These are phyloP conservation scores for Cercospora berteroae DNA, from an alignment of 2,329 filamentous ascomycete genomes.

Conservation along the genomic window DNA sequence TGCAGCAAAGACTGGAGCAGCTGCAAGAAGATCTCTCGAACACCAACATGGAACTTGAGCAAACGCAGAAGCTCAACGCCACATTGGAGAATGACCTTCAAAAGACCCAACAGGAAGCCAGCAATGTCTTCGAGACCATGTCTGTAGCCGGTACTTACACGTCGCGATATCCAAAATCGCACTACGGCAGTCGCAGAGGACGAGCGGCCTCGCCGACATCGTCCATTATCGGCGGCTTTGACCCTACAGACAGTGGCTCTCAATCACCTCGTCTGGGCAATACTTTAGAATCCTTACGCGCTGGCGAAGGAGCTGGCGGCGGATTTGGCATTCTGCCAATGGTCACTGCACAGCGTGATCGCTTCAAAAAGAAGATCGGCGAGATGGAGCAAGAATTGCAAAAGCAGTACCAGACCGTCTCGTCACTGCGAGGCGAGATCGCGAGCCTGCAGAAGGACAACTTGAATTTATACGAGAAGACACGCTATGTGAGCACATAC, in stretches of 20 bases:
- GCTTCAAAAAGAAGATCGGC: constrained; percentile 93
- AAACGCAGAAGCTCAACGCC: constrained; percentile 76
- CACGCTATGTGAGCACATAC: constrained; percentile 91
- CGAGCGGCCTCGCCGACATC: constrained; percentile 85
- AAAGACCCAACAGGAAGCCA: constrained; percentile 78
- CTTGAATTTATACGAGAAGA: constrained; percentile 94
- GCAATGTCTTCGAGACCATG: constrained; percentile 81
- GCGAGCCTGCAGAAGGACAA: constrained; percentile 94
- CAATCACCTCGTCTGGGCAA: constrained; percentile 40
- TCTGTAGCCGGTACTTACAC: constrained; percentile 91
- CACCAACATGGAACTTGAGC: constrained; percentile 83
- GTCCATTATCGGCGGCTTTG: constrained; percentile 97
- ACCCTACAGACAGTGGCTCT: constrained; percentile 54
- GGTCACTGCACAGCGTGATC: constrained; percentile 95
- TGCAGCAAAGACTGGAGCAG: constrained; percentile 74
- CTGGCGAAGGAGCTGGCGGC: constrained; percentile 67
- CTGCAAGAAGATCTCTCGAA: constrained; percentile 80
- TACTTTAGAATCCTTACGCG: constrained; percentile 58
- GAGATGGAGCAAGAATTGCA: constrained; percentile 89
- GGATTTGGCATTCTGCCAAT: constrained; percentile 84
- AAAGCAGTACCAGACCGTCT: constrained; percentile 76
- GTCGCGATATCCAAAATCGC: constrained; percentile 71
- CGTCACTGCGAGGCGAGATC: constrained; percentile 84
- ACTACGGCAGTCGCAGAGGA: constrained; percentile 59
- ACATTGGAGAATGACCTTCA: constrained; percentile 91